These are phyloP conservation scores for Debaryomyces robertsiae DNA, from an alignment of 1,139 yeast species.

Conservation along the genomic window DNA sequence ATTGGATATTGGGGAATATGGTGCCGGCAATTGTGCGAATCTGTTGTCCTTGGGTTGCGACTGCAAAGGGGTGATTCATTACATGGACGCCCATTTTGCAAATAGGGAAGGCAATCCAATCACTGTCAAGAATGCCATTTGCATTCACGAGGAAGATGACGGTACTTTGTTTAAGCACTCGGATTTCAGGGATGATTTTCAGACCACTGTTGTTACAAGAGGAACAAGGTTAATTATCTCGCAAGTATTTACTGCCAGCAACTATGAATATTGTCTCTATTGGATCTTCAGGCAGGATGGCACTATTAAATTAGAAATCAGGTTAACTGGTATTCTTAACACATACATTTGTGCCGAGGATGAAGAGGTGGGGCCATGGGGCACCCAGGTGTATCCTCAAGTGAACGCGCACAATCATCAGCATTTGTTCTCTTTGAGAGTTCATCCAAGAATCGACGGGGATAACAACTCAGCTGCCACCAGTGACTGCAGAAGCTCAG, in stretches of 20 bases:
- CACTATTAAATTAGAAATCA: constrained; percentile 73
- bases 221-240: constrained; percentile 73
- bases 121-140: constrained; percentile 73
- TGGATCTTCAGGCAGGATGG: constrained; percentile 86
- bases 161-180: constrained; percentile 80
- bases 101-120: constrained; percentile 68
- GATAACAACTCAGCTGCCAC: constrained; percentile 73
- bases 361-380: constrained; percentile 74
- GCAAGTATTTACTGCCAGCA: constrained; percentile 83
- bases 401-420: constrained; percentile 87
- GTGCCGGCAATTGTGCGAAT: constrained; percentile 84
- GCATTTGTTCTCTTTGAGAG: constrained; percentile 77
- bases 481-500: constrained; percentile 64
- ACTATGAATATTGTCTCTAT: constrained; percentile 81
- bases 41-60: constrained; percentile 79
- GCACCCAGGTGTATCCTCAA: constrained; percentile 76
- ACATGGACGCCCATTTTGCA: constrained; percentile 73
- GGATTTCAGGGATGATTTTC: constrained; percentile 79
- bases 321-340: constrained; percentile 80
- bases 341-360: constrained; percentile 64
- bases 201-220: constrained; percentile 73
- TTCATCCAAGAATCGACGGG: constrained; percentile 82
- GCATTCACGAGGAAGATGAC: constrained; percentile 85
- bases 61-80: constrained; percentile 82
- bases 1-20: constrained; percentile 83